Evolutionary conservation across 2,329 filamentous ascomycete genomes (phyloP).

Genomic region (Fusarium concolor): DNA sequence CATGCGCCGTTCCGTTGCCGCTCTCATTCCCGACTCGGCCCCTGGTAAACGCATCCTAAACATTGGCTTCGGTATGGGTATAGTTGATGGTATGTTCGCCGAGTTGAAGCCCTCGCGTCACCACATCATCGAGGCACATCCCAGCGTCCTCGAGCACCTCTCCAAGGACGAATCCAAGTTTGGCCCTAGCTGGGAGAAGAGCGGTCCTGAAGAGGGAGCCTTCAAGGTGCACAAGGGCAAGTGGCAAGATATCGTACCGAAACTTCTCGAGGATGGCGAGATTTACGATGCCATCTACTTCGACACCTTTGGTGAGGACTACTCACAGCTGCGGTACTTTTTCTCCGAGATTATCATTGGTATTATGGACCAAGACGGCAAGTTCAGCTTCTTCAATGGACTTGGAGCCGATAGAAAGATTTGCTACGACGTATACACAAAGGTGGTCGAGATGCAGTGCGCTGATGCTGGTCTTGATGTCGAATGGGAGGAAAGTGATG

Average conservation of each 20-base stretch:
- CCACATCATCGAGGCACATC: slow-evolving; percentile 89
- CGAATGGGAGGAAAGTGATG: slow-evolving; percentile 82
- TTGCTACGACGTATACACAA: slow-evolving; percentile 96
- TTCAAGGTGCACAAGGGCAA: slow-evolving; percentile 75
- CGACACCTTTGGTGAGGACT: slow-evolving; percentile 97
- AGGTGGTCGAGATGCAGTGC: slow-evolving; percentile 90
- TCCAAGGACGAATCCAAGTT: slow-evolving; percentile 61
- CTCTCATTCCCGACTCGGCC: slow-evolving; percentile 63
- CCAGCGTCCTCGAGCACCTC: slow-evolving; percentile 77
- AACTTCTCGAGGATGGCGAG: slow-evolving; percentile 74
- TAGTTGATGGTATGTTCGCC: slow-evolving; percentile 82
- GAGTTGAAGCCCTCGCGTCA: slow-evolving; percentile 74
- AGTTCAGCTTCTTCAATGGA: slow-evolving; percentile 90
- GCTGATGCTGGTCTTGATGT: slow-evolving; percentile 90
- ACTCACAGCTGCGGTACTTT: slow-evolving; percentile 84
- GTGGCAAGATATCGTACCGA: slow-evolving; percentile 85
- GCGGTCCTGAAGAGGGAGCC: slow-evolving; percentile 71
- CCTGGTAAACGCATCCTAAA: slow-evolving; percentile 79
- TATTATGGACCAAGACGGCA: slow-evolving; percentile 76
- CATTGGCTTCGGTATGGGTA: slow-evolving; percentile 92
- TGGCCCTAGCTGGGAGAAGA: slow-evolving; percentile 65
- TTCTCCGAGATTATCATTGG: slow-evolving; percentile 89
- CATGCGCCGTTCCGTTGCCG: slow-evolving; percentile 81
- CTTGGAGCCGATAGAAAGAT: slow-evolving; percentile 91
- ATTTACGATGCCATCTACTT: slow-evolving; percentile 93